Evolutionary conservation across 1,284 basidiomycete genomes (phyloP).

Genomic region (Cystobasidium slooffiae): DNA sequence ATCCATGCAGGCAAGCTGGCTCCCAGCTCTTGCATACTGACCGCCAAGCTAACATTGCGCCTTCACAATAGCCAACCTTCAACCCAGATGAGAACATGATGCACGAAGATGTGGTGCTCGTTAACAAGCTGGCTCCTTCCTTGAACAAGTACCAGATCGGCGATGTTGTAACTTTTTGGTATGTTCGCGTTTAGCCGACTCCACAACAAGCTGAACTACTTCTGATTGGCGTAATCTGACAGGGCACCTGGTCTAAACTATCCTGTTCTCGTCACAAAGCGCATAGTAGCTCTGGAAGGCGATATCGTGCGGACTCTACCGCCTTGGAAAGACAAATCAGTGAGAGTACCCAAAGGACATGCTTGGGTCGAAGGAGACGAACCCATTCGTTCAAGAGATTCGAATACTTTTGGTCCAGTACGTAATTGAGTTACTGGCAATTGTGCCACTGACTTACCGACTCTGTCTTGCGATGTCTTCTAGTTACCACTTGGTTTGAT

Average conservation of each 20-base stretch:
- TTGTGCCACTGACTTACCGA: neutral
- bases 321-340: conserved; percentile 55
- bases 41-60: conserved; percentile 5
- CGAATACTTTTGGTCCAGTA: conserved; percentile 62
- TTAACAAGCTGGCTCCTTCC: conserved; percentile 59
- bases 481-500: conserved; percentile 39
- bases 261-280: conserved; percentile 61
- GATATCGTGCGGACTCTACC: conserved; percentile 60
- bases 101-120: conserved; percentile 60
- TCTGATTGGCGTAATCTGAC: neutral
- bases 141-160: conserved; percentile 57
- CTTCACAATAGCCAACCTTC: conserved; percentile 57
- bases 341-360: conserved; percentile 58
- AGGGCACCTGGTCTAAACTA: conserved; percentile 61
- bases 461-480: neutral
- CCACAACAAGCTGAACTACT: neutral
- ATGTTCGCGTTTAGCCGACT: conserved; percentile 18
- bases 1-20: conserved; percentile 57
- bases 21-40: neutral
- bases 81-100: conserved; percentile 58
- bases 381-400: conserved; percentile 59
- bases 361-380: conserved; percentile 62
- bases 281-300: conserved; percentile 63
- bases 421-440: neutral
- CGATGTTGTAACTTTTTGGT: conserved; percentile 62